phyloP scores from a whole-genome alignment of 208 protist genomes.

The Kentomonas sorsogonicus region DNA sequence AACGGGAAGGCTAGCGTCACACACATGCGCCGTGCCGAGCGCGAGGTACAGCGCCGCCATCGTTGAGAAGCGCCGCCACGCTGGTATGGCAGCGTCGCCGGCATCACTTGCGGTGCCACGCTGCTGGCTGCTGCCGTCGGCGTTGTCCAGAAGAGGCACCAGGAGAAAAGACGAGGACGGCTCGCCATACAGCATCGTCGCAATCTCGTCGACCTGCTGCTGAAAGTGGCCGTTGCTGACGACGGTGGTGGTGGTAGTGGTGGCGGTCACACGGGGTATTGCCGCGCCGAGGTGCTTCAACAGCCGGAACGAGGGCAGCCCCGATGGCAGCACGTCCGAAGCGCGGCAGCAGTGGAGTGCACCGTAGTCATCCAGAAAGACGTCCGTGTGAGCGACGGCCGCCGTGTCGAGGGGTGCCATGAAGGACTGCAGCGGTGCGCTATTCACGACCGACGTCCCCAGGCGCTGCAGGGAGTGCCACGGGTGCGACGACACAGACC shows the following conservation, averaged over 20 bases:
- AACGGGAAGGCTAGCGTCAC: slow-evolving; percentile 33
- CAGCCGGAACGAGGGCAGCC: neutral
- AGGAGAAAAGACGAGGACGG: too few species aligned
- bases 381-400: too few species aligned
- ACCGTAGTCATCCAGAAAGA: slow-evolving; percentile 2
- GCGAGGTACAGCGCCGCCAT: slow-evolving; percentile 47
- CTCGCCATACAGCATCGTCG: too few species aligned
- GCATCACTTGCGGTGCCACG: neutral
- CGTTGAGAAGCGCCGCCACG: slow-evolving; percentile 48
- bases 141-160: too few species aligned
- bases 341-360: slow-evolving; percentile 1
- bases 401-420: slow-evolving; percentile 16
- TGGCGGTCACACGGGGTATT: too few species aligned
- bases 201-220: too few species aligned
- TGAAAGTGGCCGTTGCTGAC: too few species aligned
- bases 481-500: too few species aligned
- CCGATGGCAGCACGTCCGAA: neutral
- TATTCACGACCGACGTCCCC: slow-evolving; percentile 22
- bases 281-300: neutral
- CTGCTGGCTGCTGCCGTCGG: too few species aligned
- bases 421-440: slow-evolving; percentile 23
- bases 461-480: slow-evolving; percentile 23
- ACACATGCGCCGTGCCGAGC: slow-evolving; percentile 41
- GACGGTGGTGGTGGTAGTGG: too few species aligned
- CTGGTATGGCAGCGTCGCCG: slow-evolving; percentile 15